Conservation (phyloP, 2,329 filamentous ascomycete species). For the Tolypocladium sp. region DNA sequence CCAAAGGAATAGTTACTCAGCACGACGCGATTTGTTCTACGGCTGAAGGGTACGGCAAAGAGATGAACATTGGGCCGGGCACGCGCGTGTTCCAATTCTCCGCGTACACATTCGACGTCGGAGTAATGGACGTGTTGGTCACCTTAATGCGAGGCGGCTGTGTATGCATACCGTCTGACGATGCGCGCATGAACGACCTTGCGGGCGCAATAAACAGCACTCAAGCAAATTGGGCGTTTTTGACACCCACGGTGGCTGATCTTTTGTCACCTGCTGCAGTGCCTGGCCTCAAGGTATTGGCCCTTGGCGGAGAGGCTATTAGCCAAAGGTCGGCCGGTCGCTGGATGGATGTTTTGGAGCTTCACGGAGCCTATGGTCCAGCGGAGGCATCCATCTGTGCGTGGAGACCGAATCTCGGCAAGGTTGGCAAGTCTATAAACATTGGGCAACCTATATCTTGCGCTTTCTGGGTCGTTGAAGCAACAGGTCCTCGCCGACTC, state of each 20-base stretch:
- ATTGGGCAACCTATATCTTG: neutral
- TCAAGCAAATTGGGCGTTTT: neutral
- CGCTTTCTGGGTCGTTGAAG: conserved; percentile 18
- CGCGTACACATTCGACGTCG: conserved; percentile 10
- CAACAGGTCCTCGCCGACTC: conserved; percentile 11
- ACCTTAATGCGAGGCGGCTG: conserved; percentile 8
- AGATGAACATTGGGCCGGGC: conserved; percentile 1
- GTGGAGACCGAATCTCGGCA: neutral
- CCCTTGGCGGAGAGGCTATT: conserved; percentile 1
- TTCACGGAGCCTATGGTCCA: neutral
- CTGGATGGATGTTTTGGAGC: neutral
- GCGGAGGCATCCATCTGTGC: neutral
- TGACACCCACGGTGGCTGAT: conserved; percentile 6
- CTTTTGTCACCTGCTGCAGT: conserved; percentile 1
- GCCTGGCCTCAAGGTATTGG: neutral
- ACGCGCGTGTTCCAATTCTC: conserved; percentile 10
- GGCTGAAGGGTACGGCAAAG: neutral
- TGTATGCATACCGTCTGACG: conserved; percentile 8
- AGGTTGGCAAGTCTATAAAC: neutral
- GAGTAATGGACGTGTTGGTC: conserved; percentile 6
- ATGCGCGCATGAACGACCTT: conserved; percentile 7
- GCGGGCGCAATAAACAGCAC: conserved; percentile 3
- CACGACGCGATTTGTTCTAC: conserved; percentile 3
- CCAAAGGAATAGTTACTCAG: conserved; percentile 27
- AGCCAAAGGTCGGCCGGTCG: neutral